Evolutionary conservation across 83 land plant genomes (phyloP).

Genomic region (Larix sibirica): DNA sequence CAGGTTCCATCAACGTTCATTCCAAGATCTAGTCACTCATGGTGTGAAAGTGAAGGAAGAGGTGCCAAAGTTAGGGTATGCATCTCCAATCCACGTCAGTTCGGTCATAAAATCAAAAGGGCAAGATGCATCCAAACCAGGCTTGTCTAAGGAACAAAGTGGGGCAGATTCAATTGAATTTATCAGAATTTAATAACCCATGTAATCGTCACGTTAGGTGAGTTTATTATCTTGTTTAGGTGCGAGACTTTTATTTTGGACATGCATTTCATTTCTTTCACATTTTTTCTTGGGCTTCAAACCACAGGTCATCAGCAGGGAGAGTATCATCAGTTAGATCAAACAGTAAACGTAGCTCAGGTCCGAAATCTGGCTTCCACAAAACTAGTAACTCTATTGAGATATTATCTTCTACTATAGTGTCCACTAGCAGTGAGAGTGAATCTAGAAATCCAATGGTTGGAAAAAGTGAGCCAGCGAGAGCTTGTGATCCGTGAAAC

Average conservation of each 20-base stretch:
- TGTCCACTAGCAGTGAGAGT: not conserved
- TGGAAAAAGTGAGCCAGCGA: not conserved
- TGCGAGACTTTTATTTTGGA: not conserved
- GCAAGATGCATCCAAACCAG: not conserved
- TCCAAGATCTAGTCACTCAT: not conserved
- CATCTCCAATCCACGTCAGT: not conserved
- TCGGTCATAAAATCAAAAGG: not conserved
- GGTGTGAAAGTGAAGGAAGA: not conserved
- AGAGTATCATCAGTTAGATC: not conserved
- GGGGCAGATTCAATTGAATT: not conserved
- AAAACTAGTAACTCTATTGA: not conserved
- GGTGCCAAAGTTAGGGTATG: not conserved
- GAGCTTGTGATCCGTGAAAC: not conserved
- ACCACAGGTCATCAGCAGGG: not conserved
- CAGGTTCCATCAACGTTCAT: conserved; percentile 5
- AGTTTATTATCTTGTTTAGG: not conserved
- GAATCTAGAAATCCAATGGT: not conserved
- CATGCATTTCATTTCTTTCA: not conserved
- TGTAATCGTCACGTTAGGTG: not conserved
- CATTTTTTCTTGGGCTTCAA: not conserved
- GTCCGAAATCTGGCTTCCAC: not conserved
- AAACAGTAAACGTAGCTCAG: not conserved
- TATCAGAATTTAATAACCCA: not conserved
- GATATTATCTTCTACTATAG: not conserved
- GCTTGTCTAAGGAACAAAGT: not conserved